Conservation (phyloP, 2,329 filamentous ascomycete genomes). For the Ophiosphaerella korrae region DNA sequence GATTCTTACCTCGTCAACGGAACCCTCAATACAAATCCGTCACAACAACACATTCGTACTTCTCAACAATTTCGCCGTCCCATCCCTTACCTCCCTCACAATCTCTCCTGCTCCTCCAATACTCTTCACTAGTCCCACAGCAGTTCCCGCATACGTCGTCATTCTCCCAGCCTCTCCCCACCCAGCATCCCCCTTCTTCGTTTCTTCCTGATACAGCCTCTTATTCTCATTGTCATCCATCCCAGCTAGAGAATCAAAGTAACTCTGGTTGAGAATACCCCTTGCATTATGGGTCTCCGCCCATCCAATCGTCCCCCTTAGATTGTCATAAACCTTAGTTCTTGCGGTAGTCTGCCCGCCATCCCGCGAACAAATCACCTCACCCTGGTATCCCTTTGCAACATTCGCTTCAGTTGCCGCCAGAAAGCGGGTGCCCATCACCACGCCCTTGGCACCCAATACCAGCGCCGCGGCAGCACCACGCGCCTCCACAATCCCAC, state of each 20-base stretch:
- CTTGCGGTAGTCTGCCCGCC: constrained; percentile 58
- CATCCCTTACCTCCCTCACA: constrained; percentile 54
- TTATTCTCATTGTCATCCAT: constrained; percentile 53
- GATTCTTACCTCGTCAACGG: no score
- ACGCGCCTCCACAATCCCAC: constrained; percentile 63
- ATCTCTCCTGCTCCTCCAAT: constrained; percentile 59
- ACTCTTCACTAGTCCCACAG: constrained; percentile 62
- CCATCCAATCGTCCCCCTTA: constrained; percentile 64
- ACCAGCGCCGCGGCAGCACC: constrained; percentile 61
- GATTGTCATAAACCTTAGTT: constrained; percentile 58
- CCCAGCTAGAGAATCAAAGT: constrained; percentile 46
- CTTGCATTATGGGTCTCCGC: constrained; percentile 62
- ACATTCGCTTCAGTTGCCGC: constrained; percentile 57
- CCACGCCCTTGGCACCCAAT: constrained; percentile 59
- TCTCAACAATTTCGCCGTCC: constrained; percentile 41
- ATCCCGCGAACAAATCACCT: constrained; percentile 54
- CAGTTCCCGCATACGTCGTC: constrained; percentile 67
- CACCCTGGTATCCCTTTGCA: constrained; percentile 53
- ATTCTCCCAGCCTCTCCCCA: constrained; percentile 58
- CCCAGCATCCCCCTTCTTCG: constrained; percentile 57
- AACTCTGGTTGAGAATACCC: constrained; percentile 63
- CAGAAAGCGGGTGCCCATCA: constrained; percentile 69
- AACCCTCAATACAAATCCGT: not conserved
- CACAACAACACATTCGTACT: not conserved
- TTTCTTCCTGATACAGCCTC: constrained; percentile 54